A percentile compares a stretch with the other conserved stretches of the same genome.
Conservation (phyloP, 495 filamentous ascomycete genomes). For the Xylaria curta region DNA sequence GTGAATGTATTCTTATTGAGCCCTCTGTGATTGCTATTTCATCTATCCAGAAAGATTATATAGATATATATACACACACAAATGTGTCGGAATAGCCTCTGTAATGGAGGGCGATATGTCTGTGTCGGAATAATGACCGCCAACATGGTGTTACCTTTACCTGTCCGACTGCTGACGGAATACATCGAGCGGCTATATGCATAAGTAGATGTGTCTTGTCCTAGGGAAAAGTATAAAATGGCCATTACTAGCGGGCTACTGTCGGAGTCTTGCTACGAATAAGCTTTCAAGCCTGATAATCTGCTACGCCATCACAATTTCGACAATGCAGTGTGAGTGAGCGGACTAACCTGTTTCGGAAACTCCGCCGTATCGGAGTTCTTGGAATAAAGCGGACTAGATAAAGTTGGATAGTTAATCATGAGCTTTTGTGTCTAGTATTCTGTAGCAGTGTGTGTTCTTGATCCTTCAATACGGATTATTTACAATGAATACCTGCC, state of each 20-base stretch:
- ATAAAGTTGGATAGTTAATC: constrained; percentile 3
- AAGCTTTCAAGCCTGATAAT: background rate
- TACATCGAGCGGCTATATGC: background rate
- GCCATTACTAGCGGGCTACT: background rate
- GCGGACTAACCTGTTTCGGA: constrained; percentile 12
- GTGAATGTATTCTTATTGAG: background rate
- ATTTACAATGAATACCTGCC: constrained; percentile 2
- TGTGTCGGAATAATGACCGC: constrained; percentile 10
- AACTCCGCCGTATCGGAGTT: constrained; percentile 16
- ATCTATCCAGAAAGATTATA: background rate
- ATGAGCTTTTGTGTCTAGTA: background rate
- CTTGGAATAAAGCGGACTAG: background rate
- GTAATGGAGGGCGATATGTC: constrained; percentile 1
- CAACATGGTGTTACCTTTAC: background rate
- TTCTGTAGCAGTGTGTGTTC: background rate
- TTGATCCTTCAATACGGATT: background rate
- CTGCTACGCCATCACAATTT: background rate
- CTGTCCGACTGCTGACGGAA: background rate
- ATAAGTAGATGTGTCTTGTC: background rate
- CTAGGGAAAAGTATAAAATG: background rate
- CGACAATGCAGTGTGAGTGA: background rate
- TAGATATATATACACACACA: background rate
- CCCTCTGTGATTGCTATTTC: background rate
- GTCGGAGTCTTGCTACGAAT: constrained; percentile 1
- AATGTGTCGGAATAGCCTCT: background rate